Percentiles rank a stretch among this genome's conserved stretches.
phyloP scores from a whole-genome alignment of 345 rosid genomes.

The Erucastrum elatum region DNA sequence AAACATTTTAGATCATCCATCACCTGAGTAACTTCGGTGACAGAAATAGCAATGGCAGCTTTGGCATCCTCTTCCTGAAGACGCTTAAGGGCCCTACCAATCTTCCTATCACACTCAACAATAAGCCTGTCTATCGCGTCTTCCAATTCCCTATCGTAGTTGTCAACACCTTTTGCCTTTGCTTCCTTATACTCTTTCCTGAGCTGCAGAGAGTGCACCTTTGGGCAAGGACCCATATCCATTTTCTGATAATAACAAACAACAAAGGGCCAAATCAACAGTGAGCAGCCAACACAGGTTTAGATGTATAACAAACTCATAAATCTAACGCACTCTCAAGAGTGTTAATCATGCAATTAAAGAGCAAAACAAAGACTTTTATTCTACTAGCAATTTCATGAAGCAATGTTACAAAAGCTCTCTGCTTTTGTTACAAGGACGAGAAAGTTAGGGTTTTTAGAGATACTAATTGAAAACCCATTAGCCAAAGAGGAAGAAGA shows the following conservation, averaged over 20 bases:
- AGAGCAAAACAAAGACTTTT: constrained; percentile 18
- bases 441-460: constrained; percentile 2
- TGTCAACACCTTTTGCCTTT: constrained; percentile 73
- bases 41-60: constrained; percentile 98
- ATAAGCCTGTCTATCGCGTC: constrained; percentile 94
- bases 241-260: constrained; percentile 74
- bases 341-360: constrained; percentile 13
- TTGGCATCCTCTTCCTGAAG: constrained; percentile 98
- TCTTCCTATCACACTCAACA: constrained; percentile 96
- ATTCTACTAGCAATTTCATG: no score
- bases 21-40: constrained; percentile 97
- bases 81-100: constrained; percentile 92
- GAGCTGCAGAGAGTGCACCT: constrained; percentile 94
- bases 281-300: neutral
- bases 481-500: neutral
- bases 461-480: neutral
- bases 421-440: neutral
- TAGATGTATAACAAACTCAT: no score
- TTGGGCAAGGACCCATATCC: constrained; percentile 99
- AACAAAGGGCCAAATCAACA: neutral
- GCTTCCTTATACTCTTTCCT: constrained; percentile 97
- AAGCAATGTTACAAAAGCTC: neutral
- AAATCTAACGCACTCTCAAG: neutral
- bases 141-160: constrained; percentile 92
- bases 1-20: constrained; percentile 21